Base-by-base conservation (phyloP, 148 eudicot species). In the Silene latifolia region DNA sequence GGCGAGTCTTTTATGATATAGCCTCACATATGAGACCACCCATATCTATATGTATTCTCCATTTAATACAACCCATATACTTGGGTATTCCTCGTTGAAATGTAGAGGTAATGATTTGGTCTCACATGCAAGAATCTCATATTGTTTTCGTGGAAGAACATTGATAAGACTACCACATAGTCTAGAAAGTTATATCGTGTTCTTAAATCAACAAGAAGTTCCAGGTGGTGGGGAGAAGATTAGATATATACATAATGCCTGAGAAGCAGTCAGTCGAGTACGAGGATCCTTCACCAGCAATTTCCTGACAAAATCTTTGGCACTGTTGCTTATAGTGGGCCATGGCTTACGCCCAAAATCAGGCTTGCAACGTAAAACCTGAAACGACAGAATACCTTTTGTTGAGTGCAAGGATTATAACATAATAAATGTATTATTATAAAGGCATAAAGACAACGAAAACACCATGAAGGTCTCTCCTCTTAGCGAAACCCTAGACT, bases 311-410 rank as follows among this genome's bases (percentile, higher is more conserved):
- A 94, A 94, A 78, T 94, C 97, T 82, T 92, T 94, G 4, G 97
- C 97, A 59, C 89, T 83, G 69, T 79, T 81, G 85, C 96, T 94
- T 65, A 92, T 85, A 48, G 74, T 80, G 46, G 97, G 89, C 98
- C 98, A 94, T 67, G 97, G 97, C 79, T 94, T 94, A 76, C 98
- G 93, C 25, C 88, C 88, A 76, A 94, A 94, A 80, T 94, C 97
- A 70, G 98, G 98, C 88, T 92, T 94, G 86, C 90, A 88, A 47
- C 89, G 86, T 70, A 94, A 81, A 25, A 94, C 96, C 98, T 94
- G 85, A 67, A 86, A 77, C 9, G 42, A 17, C 35, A 68, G 17
- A 66, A 69, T 7, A 21, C 60, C 77, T 78, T 35, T 23, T 21
- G 8, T 5, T 64, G 21, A 76, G 59, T 69, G n/a, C 35, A 21